These are phyloP conservation scores for Sapria himalayana DNA, from an alignment of 345 rosid genomes.

Conservation along the genomic window DNA sequence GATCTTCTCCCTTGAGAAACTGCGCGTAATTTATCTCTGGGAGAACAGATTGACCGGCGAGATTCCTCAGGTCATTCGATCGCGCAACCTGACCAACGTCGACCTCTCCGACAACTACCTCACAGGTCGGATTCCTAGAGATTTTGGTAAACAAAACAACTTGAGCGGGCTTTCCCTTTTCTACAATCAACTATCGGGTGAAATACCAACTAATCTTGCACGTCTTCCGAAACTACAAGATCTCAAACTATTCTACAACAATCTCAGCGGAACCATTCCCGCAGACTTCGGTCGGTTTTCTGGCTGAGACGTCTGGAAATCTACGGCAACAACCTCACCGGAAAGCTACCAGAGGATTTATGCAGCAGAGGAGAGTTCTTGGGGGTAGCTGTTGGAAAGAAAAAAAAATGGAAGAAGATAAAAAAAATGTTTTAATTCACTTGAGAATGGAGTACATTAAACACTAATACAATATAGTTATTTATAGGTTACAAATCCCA, in stretches of 20 bases:
- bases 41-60: conserved; percentile 35
- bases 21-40: conserved; percentile 33
- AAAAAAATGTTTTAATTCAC: too few species aligned
- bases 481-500: too few species aligned
- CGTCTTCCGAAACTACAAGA: conserved; percentile 42
- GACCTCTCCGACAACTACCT: conserved; percentile 42
- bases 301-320: conserved; percentile 64
- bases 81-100: conserved; percentile 27
- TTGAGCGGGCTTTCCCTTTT: conserved; percentile 36
- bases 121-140: conserved; percentile 40
- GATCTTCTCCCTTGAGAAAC: conserved; percentile 28
- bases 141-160: conserved; percentile 37
- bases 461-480: too few species aligned
- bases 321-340: conserved; percentile 35
- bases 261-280: conserved; percentile 41
- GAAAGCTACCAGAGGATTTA: conserved; percentile 40
- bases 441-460: too few species aligned
- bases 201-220: conserved; percentile 40
- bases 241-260: conserved; percentile 49
- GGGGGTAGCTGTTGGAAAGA: too few species aligned
- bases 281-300: conserved; percentile 45
- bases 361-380: too few species aligned
- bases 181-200: conserved; percentile 58
- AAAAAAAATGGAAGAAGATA: too few species aligned
- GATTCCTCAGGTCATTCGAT: conserved; percentile 24